Percentiles rank a stretch among this genome's conserved stretches.
Evolutionary conservation across 106 monocot genomes (phyloP).

Genomic region (Dendrobium officinale): DNA sequence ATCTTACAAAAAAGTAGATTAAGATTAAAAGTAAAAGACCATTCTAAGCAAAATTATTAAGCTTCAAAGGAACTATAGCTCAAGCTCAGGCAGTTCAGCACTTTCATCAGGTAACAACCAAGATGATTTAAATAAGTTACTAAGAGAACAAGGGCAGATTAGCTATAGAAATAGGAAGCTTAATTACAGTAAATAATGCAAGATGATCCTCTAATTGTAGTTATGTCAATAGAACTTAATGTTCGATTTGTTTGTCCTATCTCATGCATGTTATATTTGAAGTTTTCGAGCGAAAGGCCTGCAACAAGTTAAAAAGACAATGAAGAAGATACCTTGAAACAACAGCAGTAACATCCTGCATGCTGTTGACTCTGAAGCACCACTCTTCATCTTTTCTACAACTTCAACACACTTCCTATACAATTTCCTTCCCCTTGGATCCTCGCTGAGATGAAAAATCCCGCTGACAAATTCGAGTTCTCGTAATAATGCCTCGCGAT

Average conservation of each 20-base stretch:
- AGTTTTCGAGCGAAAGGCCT: not conserved
- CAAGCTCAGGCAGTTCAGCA: not conserved
- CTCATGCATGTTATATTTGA: not conserved
- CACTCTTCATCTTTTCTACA: conserved; percentile 70
- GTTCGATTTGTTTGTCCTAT: not conserved
- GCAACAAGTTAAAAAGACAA: not conserved
- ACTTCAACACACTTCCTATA: conserved; percentile 69
- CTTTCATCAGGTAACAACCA: not conserved
- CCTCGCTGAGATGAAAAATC: conserved; percentile 88
- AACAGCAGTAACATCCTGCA: conserved; percentile 61
- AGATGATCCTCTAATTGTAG: not conserved
- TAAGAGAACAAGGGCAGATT: not conserved
- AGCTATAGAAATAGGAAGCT: not conserved
- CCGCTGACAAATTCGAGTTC: conserved; percentile 85
- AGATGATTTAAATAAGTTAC: not conserved
- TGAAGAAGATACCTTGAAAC: conserved; percentile 67
- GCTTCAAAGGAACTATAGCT: not conserved
- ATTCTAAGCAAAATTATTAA: not conserved
- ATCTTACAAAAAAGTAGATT: not conserved
- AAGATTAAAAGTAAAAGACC: too few species aligned
- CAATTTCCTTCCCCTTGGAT: conserved; percentile 70
- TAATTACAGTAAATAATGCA: not conserved
- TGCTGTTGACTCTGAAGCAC: conserved; percentile 41
- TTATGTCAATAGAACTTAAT: not conserved
- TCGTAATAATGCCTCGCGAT: conserved; percentile 56